Evolutionary conservation across 1,139 yeast genomes (phyloP), one percentile per base, ranked within the genome.

Genomic region (Yamadazyma songkhlaensis): DNA sequence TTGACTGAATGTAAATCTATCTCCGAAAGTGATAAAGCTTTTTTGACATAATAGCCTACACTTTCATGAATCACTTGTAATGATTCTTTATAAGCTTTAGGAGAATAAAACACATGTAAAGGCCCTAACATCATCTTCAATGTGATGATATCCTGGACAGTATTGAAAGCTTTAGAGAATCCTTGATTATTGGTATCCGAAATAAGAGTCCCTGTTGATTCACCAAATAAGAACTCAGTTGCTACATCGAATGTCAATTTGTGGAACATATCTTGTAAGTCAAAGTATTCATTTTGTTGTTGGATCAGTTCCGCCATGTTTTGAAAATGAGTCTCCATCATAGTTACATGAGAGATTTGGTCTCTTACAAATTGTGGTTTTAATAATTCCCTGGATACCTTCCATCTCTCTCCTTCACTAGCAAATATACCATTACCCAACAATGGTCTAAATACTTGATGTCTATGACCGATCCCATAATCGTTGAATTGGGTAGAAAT

Each of bases 341-440:
- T 44, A 37, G 60, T 60, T 23, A 76, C 65, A 44, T 74, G 79
- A 15, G 74, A 62, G 27, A 77, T 67, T 49, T 76, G 81, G 45
- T 75, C 80, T 38, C 78, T 62, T 20, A 74, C 64, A 54, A 78
- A 78, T 53, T 77, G 81, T 0, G 84, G 83, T 38, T 82, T 62
- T 50, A 78, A 64, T 72, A 77, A 59, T 13, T 74, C 71, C 36
- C 84, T 59, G 12, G 80, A 70, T 46, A 71, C 74, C 47, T 74
- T 72, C 84, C 84, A 78, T 7, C 75, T 77, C 17, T 61, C 69
- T 11, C 79, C 79, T 39, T 74, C 78, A 33, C 74, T 62, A 2
- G 82, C 76, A 59, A 78, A 78, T 39, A 78, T 75, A 11, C 83
- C 83, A 44, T 74, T 72, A 2, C 83, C 83, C 38, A 77, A 57